Conservation (phyloP, 2,329 filamentous ascomycete species). For the Diaporthe vexans region DNA sequence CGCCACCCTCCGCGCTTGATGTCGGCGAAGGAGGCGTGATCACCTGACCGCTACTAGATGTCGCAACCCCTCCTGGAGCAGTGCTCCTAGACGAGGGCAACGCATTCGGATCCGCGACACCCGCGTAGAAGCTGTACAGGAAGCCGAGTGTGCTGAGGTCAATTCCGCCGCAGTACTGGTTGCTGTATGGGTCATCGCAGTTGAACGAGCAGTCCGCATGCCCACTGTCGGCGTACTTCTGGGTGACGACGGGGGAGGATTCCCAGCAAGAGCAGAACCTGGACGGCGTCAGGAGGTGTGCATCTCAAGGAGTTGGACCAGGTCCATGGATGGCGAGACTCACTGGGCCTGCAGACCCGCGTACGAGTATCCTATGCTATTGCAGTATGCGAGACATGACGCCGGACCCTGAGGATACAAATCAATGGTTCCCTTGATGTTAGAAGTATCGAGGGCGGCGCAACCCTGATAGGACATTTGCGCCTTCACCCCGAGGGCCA, state of each 20-base stretch:
- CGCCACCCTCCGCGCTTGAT: background rate
- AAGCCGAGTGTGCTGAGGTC: constrained; percentile 37
- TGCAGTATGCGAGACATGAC: constrained; percentile 37
- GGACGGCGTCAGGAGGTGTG: background rate
- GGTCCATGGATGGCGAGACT: background rate
- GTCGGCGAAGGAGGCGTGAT: constrained; percentile 2
- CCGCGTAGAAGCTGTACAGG: constrained; percentile 38
- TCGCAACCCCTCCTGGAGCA: background rate
- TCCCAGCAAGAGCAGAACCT: constrained; percentile 40
- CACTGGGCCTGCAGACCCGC: constrained; percentile 37
- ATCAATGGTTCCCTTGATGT: background rate
- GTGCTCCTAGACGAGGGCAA: background rate
- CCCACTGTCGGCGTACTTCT: constrained; percentile 19
- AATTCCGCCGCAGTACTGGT: constrained; percentile 39
- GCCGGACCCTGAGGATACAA: constrained; percentile 32
- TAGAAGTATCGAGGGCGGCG: constrained; percentile 24
- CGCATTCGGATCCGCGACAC: background rate
- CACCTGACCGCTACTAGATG: background rate
- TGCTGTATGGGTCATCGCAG: constrained; percentile 33
- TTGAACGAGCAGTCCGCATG: constrained; percentile 38
- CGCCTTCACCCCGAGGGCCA: constrained; percentile 26
- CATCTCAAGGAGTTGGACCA: background rate
- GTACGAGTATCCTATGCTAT: constrained; percentile 18
- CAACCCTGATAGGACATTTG: constrained; percentile 33
- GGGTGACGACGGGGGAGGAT: background rate